Evolutionary conservation across 208 protist genomes (phyloP).

Genomic region (Leishmania braziliensis): DNA sequence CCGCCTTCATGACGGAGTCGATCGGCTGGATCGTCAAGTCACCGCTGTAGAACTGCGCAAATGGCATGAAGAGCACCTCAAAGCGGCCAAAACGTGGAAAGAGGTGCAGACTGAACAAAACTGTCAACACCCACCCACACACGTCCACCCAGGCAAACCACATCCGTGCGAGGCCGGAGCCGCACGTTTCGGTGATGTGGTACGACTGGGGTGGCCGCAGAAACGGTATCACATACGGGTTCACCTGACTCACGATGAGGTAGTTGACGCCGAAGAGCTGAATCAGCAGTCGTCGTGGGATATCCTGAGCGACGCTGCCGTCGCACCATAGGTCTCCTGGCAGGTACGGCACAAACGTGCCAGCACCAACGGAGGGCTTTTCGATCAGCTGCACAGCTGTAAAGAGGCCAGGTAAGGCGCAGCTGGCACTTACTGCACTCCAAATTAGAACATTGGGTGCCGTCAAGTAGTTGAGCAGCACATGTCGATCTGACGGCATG

Average conservation of each 20-base stretch:
- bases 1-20: slow-evolving; percentile 46
- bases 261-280: slow-evolving; percentile 81
- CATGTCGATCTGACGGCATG: slow-evolving; percentile 45
- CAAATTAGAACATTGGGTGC: slow-evolving; percentile 82
- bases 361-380: slow-evolving; percentile 36
- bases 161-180: slow-evolving; percentile 26
- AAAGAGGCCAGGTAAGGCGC: slow-evolving; percentile 68
- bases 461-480: slow-evolving; percentile 85
- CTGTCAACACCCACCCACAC: slow-evolving; percentile 44
- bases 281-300: slow-evolving; percentile 62
- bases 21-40: slow-evolving; percentile 74
- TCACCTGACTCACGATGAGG: slow-evolving; percentile 81
- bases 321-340: slow-evolving; percentile 70
- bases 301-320: slow-evolving; percentile 60
- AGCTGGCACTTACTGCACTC: slow-evolving; percentile 73
- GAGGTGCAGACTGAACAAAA: slow-evolving; percentile 43
- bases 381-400: slow-evolving; percentile 69
- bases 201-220: slow-evolving; percentile 37
- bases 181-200: slow-evolving; percentile 22
- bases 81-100: slow-evolving; percentile 40
- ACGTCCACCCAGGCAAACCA: slow-evolving; percentile 37
- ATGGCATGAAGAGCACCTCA: slow-evolving; percentile 43
- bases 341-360: slow-evolving; percentile 51
- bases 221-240: slow-evolving; percentile 86
- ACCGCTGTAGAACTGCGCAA: slow-evolving; percentile 65